These are phyloP conservation scores for Schizopora paradoxa DNA, from an alignment of 1,284 basidiomycete genomes.

Conservation along the genomic window DNA sequence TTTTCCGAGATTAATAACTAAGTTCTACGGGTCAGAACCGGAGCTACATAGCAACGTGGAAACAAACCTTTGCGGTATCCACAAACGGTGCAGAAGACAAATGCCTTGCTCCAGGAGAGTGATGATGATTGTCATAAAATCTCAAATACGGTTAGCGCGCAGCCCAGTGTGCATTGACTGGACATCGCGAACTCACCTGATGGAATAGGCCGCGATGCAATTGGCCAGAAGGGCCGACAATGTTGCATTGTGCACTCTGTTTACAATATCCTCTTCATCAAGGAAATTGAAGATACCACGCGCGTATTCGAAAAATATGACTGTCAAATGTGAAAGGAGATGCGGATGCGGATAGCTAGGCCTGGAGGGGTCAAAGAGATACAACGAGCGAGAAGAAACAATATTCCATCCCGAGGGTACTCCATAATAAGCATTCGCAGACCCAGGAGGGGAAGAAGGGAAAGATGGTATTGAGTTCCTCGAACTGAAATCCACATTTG, in stretches of 20 bases:
- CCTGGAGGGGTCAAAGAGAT: constrained; percentile 8
- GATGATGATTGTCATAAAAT: constrained; percentile 10
- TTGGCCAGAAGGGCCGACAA: constrained; percentile 10
- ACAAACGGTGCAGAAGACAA: constrained; percentile 7
- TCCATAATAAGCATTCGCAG: too few species aligned
- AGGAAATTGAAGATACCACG: constrained; percentile 11
- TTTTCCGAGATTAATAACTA: not conserved
- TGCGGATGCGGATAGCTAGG: constrained; percentile 7
- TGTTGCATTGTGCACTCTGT: constrained; percentile 1
- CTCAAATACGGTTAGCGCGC: not conserved
- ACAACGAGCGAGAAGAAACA: not conserved
- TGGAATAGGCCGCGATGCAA: constrained; percentile 9
- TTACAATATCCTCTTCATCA: constrained; percentile 3
- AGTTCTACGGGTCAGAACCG: not conserved
- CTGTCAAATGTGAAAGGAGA: constrained; percentile 8
- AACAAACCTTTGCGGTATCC: constrained; percentile 5
- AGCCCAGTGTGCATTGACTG: not conserved
- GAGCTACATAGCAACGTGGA: not conserved
- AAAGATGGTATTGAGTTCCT: not conserved
- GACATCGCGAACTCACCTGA: constrained; percentile 6
- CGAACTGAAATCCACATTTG: too few species aligned
- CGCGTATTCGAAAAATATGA: constrained; percentile 8
- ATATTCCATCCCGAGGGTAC: too few species aligned
- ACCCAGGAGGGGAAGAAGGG: too few species aligned
- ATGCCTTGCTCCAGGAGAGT: constrained; percentile 3